Conservation (phyloP, 2,329 filamentous ascomycete genomes). For the Microsporum canis region DNA sequence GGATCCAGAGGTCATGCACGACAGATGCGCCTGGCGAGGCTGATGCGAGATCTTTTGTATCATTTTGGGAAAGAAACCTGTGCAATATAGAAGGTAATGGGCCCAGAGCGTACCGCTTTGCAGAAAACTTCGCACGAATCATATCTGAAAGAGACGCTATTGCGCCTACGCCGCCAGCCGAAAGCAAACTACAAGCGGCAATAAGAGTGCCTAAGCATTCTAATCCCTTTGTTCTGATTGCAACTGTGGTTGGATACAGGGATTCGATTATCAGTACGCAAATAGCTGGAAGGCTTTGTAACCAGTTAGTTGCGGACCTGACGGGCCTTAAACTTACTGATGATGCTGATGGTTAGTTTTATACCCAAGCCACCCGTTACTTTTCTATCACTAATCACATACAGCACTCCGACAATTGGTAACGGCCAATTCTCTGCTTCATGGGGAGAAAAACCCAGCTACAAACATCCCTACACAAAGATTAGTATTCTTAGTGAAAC, state of each 20-base stretch:
- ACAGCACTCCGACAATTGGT: constrained; percentile 40
- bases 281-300: constrained; percentile 43
- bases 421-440: constrained; percentile 44
- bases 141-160: constrained; percentile 24
- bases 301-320: constrained; percentile 50
- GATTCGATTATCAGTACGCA: constrained; percentile 39
- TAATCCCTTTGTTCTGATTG: constrained; percentile 38
- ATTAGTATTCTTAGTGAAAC: constrained; percentile 70
- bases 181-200: constrained; percentile 26
- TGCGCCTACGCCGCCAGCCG: constrained; percentile 19
- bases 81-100: constrained; percentile 23
- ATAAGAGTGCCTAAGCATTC: constrained; percentile 26
- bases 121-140: constrained; percentile 32
- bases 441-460: constrained; percentile 38
- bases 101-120: constrained; percentile 29
- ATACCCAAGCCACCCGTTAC: neutral
- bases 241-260: constrained; percentile 39
- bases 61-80: constrained; percentile 28
- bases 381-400: constrained; percentile 12
- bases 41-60: constrained; percentile 11
- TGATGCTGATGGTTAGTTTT: constrained; percentile 30
- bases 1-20: constrained; percentile 22
- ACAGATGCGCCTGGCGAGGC: neutral
- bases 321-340: constrained; percentile 42
- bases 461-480: constrained; percentile 45